Evolutionary conservation across 73 alveolate species (phyloP).

Genomic region (Diophrys appendiculata): DNA sequence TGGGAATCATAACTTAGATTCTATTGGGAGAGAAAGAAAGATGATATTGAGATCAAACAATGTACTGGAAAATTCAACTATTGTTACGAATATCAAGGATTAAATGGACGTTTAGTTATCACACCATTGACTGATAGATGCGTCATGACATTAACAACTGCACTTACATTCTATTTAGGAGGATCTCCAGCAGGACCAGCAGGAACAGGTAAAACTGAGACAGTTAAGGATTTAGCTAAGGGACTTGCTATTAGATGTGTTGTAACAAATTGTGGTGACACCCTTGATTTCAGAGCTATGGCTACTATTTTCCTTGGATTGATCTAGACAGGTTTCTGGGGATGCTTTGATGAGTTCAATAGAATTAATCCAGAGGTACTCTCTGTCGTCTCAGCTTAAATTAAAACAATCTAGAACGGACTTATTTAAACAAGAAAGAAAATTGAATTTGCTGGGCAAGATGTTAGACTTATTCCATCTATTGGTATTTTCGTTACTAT

Average conservation of each 20-base stretch:
- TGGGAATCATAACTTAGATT: constrained; percentile 99
- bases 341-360: constrained; percentile 99
- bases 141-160: constrained; percentile 98
- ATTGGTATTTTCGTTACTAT: constrained; percentile 99
- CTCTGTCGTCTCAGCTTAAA: constrained; percentile 99
- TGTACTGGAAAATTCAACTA: constrained; percentile 96
- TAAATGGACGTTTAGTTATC: constrained; percentile 98
- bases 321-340: constrained; percentile 99
- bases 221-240: constrained; percentile 95
- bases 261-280: constrained; percentile 99
- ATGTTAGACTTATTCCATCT: constrained; percentile 87
- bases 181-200: constrained; percentile 99
- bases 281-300: constrained; percentile 98
- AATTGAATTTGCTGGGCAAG: constrained; percentile 94
- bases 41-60: constrained; percentile 93
- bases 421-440: constrained; percentile 81
- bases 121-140: constrained; percentile 99
- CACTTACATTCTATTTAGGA: constrained; percentile 97
- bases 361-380: constrained; percentile 98
- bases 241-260: constrained; percentile 98
- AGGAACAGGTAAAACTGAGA: constrained; percentile 97
- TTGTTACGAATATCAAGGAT: constrained; percentile 99
- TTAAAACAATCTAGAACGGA: constrained; percentile 92
- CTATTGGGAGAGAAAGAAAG: constrained; percentile 97
- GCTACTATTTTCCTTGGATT: constrained; percentile 99